Evolutionary conservation across 2,329 filamentous ascomycete species (phyloP).

Genomic region (Neopestalotiopsis sp.): DNA sequence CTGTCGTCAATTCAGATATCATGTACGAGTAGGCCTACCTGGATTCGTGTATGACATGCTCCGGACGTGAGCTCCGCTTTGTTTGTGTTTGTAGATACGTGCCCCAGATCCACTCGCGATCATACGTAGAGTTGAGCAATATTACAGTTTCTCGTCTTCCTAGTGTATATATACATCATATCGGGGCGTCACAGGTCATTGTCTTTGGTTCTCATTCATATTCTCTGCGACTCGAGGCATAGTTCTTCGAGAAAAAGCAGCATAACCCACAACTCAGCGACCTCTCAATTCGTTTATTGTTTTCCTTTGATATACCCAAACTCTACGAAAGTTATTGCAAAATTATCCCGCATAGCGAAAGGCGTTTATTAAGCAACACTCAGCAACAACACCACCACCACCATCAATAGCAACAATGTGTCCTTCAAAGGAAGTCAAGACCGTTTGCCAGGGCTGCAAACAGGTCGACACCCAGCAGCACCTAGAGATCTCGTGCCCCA

Average conservation of each 20-base stretch:
- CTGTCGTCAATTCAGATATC: background rate
- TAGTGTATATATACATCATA: background rate
- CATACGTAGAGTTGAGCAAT: slow-evolving; percentile 3
- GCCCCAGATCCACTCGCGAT: background rate
- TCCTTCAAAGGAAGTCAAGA: slow-evolving; percentile 21
- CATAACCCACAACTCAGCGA: background rate
- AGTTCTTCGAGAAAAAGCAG: background rate
- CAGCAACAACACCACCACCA: too few relatives aligned
- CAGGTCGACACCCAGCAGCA: slow-evolving; percentile 18
- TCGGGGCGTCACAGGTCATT: background rate
- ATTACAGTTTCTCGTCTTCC: background rate
- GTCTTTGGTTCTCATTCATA: background rate
- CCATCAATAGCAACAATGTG: slow-evolving; percentile 15
- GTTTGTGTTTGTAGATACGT: background rate
- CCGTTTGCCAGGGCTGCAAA: slow-evolving; percentile 23
- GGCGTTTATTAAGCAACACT: background rate
- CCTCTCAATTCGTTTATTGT: background rate
- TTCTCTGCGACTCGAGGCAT: background rate
- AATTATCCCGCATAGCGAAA: background rate
- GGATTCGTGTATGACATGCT: background rate
- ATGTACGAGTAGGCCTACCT: background rate
- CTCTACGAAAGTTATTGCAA: background rate
- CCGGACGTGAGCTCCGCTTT: background rate
- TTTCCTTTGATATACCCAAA: background rate
- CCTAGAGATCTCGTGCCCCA: slow-evolving; percentile 21